phyloP scores from a whole-genome alignment of 345 rosid genomes.

The Mallotus nudiflorus region DNA sequence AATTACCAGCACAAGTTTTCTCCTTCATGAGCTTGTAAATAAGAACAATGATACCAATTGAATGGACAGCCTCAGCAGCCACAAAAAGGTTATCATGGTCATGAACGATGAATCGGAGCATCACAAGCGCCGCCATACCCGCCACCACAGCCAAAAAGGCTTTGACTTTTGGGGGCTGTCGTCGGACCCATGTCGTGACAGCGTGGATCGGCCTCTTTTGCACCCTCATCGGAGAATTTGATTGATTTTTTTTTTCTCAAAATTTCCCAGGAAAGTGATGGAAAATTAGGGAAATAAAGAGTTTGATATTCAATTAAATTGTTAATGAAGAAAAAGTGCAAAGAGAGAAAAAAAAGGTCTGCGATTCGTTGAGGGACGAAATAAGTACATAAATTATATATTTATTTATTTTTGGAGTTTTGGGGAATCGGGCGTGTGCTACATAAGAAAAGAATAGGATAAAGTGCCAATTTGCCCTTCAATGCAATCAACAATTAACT shows the following conservation, averaged over 20 bases:
- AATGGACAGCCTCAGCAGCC: constrained; percentile 98
- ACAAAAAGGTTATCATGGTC: constrained; percentile 99
- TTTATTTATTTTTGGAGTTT: no score
- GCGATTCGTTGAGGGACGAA: no score
- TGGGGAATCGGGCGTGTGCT: no score
- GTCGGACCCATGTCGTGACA: constrained; percentile 79
- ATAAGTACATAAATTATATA: no score
- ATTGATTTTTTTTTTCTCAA: background rate
- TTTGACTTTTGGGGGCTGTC: constrained; percentile 97
- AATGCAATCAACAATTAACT: no score
- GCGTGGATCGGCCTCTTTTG: constrained; percentile 67
- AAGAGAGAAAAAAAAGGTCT: no score
- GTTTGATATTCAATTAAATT: no score
- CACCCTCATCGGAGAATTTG: constrained; percentile 50
- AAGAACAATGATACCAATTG: constrained; percentile 88
- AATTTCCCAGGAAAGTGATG: no score
- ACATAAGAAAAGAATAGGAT: no score
- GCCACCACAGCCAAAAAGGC: constrained; percentile 88
- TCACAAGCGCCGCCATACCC: constrained; percentile 84
- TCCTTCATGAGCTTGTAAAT: constrained; percentile 95
- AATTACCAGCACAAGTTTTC: constrained; percentile 90
- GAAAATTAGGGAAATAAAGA: no score
- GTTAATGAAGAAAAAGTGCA: no score
- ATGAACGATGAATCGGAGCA: constrained; percentile 89
- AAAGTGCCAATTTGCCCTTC: no score